phyloP scores from a whole-genome alignment of 2,329 filamentous ascomycete genomes.

The Fusarium acutatum region DNA sequence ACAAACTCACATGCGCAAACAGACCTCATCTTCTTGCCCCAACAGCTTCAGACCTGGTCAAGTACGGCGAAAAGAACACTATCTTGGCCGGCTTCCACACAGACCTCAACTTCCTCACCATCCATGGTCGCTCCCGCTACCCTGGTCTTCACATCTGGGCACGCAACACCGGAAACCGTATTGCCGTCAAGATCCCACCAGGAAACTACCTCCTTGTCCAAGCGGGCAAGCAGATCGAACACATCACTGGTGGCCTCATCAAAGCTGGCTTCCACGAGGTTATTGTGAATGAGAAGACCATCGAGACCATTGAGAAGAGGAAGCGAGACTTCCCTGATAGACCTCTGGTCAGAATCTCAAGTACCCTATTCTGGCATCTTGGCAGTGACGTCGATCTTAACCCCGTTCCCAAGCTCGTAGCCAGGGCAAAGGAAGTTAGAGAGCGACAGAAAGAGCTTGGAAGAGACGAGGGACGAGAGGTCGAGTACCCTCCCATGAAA shows the following conservation, averaged over 20 bases:
- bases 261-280: constrained; percentile 72
- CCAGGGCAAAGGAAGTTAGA: constrained; percentile 55
- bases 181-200: constrained; percentile 65
- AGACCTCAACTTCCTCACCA: constrained; percentile 71
- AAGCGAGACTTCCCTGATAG: constrained; percentile 54
- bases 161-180: constrained; percentile 67
- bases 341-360: constrained; percentile 65
- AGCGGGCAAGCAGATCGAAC: constrained; percentile 70
- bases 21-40: constrained; percentile 70
- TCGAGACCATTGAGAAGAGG: constrained; percentile 57
- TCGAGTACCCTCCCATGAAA: constrained; percentile 62
- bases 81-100: constrained; percentile 72
- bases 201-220: constrained; percentile 68
- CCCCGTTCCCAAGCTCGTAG: constrained; percentile 59
- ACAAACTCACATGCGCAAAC: neutral
- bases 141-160: constrained; percentile 71
- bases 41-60: constrained; percentile 65
- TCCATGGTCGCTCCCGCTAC: constrained; percentile 70
- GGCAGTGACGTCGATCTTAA: constrained; percentile 64
- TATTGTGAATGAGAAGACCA: constrained; percentile 63
- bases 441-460: constrained; percentile 58
- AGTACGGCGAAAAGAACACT: constrained; percentile 62
- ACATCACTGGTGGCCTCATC: constrained; percentile 67
- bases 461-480: constrained; percentile 61
- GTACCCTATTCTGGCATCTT: constrained; percentile 69